phyloP scores from a whole-genome alignment of 257 asterid genomes.

The Solanum ossicruentum region DNA sequence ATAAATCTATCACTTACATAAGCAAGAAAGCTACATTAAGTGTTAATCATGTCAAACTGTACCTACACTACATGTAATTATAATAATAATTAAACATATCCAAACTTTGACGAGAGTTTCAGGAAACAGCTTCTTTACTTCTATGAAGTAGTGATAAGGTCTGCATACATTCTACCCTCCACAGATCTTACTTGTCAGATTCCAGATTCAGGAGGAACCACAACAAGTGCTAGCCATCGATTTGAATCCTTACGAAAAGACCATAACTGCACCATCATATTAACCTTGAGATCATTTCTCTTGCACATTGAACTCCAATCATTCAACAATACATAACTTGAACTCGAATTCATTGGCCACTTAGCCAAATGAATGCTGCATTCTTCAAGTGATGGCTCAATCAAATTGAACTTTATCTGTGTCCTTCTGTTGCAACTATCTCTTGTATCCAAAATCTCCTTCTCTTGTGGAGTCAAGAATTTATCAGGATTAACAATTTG shows the following conservation, averaged over 20 bases:
- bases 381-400: neutral
- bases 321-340: neutral
- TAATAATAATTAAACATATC: too few species aligned
- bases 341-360: neutral
- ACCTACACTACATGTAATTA: neutral
- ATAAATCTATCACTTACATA: neutral
- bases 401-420: neutral
- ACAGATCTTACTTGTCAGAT: too few species aligned
- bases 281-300: neutral
- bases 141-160: too few species aligned
- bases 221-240: neutral
- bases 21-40: too few species aligned
- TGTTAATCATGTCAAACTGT: too few species aligned
- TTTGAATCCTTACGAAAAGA: neutral
- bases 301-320: neutral
- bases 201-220: too few species aligned
- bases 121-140: too few species aligned
- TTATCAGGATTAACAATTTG: neutral
- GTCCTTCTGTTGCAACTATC: neutral
- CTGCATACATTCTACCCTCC: too few species aligned
- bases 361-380: neutral
- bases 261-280: neutral
- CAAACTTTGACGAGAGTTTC: too few species aligned
- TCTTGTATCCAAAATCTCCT: neutral
- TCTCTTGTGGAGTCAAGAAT: neutral